Evolutionary conservation across 2,329 filamentous ascomycete species (phyloP), one percentile per base, ranked within the genome.

Genomic region (Cryphonectria japonica): DNA sequence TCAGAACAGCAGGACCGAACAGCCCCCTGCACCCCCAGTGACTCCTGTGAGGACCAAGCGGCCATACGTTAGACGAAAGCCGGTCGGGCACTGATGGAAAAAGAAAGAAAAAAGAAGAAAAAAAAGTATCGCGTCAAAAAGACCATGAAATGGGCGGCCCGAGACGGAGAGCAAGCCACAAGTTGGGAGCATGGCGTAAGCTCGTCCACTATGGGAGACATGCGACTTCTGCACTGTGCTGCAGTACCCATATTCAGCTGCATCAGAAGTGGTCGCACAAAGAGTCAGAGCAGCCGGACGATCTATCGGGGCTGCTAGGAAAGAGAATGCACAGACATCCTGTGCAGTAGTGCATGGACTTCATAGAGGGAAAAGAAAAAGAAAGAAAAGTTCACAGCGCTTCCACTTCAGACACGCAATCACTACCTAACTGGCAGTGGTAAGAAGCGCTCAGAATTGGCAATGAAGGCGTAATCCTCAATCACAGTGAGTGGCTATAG

Each of bases 21-120:
- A 52, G 32, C 54, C 71, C 29, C 66, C 54, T 46, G 67, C 61
- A 26, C 64, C 61, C 32, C 66, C 63, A 16, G 59, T 64, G n/a
- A 57, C 71, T 50, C 67, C 67, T 43, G 63, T 71, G 13, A 60
- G 66, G 29, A 66, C 54, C 39, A 71, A 73, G 69, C 69, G 71
- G 14, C 26, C 59, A 22, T 71, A 69, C 41, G 69, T 34, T 52
- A 71, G 69, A 65, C 63, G 66, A 26, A 71, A 71, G n/a, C 66
- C 67, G 52, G 26, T n/a, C 11, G n/a, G 46, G 16, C 50, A 66
- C 46, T 37, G 59, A 32, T 29, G 59, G 52, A 37, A 64, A 65
- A 52, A 26, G 26, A 26, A 26, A 26, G 26, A 26, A 26, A 37
- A 64, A 65, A 52, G 26, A 26, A 26, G 26, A 26, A 37, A 64